phyloP scores from a whole-genome alignment of 2,329 filamentous ascomycete species.

The Aspergillus aculeatus region DNA sequence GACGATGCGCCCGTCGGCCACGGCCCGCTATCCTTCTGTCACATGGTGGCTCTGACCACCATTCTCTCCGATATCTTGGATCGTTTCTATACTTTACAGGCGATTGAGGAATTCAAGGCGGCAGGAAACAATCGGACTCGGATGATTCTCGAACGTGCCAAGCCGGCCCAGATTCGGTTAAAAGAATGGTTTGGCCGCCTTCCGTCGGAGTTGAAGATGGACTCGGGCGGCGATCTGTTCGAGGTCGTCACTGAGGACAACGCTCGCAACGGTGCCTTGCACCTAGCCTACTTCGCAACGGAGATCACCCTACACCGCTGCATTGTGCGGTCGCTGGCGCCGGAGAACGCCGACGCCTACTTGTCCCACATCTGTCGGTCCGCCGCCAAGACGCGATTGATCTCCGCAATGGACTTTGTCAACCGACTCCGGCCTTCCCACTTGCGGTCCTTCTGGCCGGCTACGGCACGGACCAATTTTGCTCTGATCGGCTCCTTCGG shows the following conservation, averaged over 20 bases:
- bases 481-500: constrained; percentile 94
- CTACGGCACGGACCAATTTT: constrained; percentile 65
- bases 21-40: constrained; percentile 49
- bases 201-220: constrained; percentile 51
- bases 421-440: constrained; percentile 86
- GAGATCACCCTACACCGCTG: constrained; percentile 91
- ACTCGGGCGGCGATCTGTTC: constrained; percentile 48
- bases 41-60: constrained; percentile 53
- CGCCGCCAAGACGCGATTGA: constrained; percentile 88
- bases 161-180: constrained; percentile 53
- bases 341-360: constrained; percentile 66
- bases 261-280: constrained; percentile 65
- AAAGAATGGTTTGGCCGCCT: constrained; percentile 54
- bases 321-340: constrained; percentile 76
- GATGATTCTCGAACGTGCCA: constrained; percentile 52
- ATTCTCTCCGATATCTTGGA: constrained; percentile 54
- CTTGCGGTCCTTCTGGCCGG: constrained; percentile 80
- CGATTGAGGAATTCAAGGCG: constrained; percentile 45
- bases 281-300: constrained; percentile 88
- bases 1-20: constrained; percentile 39
- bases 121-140: constrained; percentile 48
- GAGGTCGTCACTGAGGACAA: constrained; percentile 42
- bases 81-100: constrained; percentile 52
- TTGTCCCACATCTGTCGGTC: constrained; percentile 89
- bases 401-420: constrained; percentile 96